A percentile compares a stretch with the other conserved stretches of the same genome.
phyloP scores from a whole-genome alignment of 441 rosid genomes.

The Biscutella laevigata region DNA sequence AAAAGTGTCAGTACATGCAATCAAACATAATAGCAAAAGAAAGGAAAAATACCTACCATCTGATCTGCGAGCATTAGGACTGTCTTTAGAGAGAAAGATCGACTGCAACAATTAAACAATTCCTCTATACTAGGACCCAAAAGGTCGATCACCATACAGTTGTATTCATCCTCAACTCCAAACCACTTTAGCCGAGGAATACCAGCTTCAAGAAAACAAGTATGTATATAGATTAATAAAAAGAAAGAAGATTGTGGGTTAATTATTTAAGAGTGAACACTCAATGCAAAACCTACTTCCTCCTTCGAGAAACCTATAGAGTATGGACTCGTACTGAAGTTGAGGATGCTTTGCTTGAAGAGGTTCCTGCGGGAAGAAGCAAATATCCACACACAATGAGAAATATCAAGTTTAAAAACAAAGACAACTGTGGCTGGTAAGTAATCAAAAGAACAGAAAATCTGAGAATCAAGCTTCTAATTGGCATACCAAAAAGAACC shows the following conservation, averaged over 20 bases:
- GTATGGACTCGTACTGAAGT: slow-evolving; percentile 93
- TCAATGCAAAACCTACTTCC: slow-evolving; percentile 53
- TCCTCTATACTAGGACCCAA: slow-evolving; percentile 64
- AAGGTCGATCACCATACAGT: slow-evolving; percentile 54
- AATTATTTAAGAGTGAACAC: background rate
- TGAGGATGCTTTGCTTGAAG: slow-evolving; percentile 94
- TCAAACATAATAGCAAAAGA: background rate
- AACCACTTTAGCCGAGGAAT: slow-evolving; percentile 96
- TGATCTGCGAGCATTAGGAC: too few species aligned
- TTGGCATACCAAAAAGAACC: background rate
- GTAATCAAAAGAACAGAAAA: background rate
- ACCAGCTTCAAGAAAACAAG: slow-evolving; percentile 53
- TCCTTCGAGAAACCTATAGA: slow-evolving; percentile 95
- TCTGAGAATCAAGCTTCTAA: background rate
- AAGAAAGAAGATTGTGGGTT: background rate
- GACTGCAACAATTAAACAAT: slow-evolving; percentile 48
- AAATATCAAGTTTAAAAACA: background rate
- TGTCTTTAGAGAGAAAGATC: slow-evolving; percentile 52
- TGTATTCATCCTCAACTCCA: slow-evolving; percentile 84
- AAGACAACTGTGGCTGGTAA: background rate
- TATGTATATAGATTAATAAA: background rate
- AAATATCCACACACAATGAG: too few species aligned
- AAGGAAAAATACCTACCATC: too few species aligned
- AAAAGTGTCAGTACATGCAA: background rate
- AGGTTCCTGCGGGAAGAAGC: slow-evolving; percentile 50